Percentiles rank a stretch among this genome's conserved stretches.
Evolutionary conservation across 352 stramenopile genomes (phyloP).

Genomic region (Pythium volutum): DNA sequence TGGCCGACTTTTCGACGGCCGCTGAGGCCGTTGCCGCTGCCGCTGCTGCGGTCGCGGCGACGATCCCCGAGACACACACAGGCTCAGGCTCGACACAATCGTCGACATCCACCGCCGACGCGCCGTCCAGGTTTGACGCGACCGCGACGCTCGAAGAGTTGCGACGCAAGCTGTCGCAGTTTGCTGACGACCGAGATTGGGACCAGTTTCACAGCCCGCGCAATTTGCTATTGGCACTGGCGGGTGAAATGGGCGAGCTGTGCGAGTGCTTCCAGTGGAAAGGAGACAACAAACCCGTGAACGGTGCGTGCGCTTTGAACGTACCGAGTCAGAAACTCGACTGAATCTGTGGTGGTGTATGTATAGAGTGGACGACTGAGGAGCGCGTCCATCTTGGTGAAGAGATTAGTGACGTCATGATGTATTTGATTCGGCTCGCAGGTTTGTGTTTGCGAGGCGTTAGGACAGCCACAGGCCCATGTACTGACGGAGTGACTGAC

Average conservation of each 20-base stretch:
- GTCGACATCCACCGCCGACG: neutral
- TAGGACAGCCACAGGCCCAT: neutral
- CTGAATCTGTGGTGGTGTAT: neutral
- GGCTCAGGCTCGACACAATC: neutral
- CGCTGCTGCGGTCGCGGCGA: conserved; percentile 6
- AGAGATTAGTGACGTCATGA: conserved; percentile 96
- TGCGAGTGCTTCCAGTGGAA: conserved; percentile 96
- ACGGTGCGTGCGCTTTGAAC: conserved; percentile 29
- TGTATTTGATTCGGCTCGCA: conserved; percentile 96
- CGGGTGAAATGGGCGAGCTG: conserved; percentile 95
- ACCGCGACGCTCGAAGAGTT: conserved; percentile 31
- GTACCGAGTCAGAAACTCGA: too few species aligned
- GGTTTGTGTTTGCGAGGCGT: conserved; percentile 20
- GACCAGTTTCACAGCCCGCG: conserved; percentile 63
- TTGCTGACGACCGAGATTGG: conserved; percentile 35
- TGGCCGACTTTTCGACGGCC: conserved; percentile 38
- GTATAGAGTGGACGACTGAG: conserved; percentile 60
- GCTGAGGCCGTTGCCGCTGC: conserved; percentile 28
- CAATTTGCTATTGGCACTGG: conserved; percentile 93
- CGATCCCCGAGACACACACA: neutral
- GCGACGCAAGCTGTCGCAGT: conserved; percentile 28
- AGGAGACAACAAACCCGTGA: conserved; percentile 71
- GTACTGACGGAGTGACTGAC: neutral
- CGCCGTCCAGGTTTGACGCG: conserved; percentile 22
- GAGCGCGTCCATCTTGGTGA: conserved; percentile 92